Evolutionary conservation across 345 rosid species (phyloP).

Genomic region (Anastatica hierochuntica): DNA sequence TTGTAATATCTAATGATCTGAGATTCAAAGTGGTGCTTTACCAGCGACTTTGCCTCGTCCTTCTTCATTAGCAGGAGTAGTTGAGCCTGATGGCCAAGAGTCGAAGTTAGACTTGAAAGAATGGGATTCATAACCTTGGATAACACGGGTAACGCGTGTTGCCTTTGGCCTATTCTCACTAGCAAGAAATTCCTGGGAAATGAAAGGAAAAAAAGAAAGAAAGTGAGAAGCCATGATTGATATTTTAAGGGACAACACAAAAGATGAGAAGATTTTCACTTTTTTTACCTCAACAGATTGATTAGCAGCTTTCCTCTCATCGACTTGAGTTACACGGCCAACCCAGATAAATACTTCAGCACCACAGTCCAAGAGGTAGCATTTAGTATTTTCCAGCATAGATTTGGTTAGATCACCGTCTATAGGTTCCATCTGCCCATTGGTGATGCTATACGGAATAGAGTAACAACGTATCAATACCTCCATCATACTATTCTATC

Average conservation of each 20-base stretch:
- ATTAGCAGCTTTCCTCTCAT: constrained; percentile 87
- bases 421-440: constrained; percentile 48
- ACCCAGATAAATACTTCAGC: constrained; percentile 87
- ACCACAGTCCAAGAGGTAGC: constrained; percentile 83
- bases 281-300: constrained; percentile 74
- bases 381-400: constrained; percentile 71
- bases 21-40: constrained; percentile 17
- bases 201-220: constrained; percentile 8
- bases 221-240: constrained; percentile 16
- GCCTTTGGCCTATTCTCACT: constrained; percentile 81
- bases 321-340: constrained; percentile 93
- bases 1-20: neutral
- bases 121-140: constrained; percentile 90
- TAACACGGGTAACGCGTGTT: constrained; percentile 67
- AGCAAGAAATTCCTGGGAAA: constrained; percentile 60
- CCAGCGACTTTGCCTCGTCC: constrained; percentile 99
- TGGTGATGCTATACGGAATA: constrained; percentile 42
- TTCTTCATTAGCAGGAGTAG: constrained; percentile 72
- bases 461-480: constrained; percentile 8
- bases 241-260: neutral
- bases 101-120: constrained; percentile 89
- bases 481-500: neutral
- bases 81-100: constrained; percentile 88
- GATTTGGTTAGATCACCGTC: constrained; percentile 81
- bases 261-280: neutral